Evolutionary conservation across 306 rosid genomes (phyloP).

Genomic region (Hippophae rhamnoides): DNA sequence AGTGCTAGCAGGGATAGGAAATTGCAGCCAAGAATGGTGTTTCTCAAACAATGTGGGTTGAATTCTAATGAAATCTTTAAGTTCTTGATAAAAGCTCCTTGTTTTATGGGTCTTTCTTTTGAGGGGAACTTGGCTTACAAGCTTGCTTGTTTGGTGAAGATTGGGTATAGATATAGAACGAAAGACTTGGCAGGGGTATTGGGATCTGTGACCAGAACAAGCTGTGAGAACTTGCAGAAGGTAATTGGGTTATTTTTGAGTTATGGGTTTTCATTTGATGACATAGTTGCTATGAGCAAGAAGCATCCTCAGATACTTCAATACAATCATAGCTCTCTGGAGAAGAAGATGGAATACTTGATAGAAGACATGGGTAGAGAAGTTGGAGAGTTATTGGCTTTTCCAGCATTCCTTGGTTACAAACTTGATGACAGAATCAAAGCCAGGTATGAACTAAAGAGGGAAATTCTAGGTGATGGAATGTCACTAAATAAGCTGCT

Average conservation of each 20-base stretch:
- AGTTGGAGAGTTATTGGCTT: conserved; percentile 45
- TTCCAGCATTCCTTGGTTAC: conserved; percentile 79
- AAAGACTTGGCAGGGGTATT: conserved; percentile 53
- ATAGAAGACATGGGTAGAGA: conserved; percentile 64
- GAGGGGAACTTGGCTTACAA: conserved; percentile 46
- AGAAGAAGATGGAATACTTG: conserved; percentile 70
- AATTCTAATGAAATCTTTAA: conserved; percentile 45
- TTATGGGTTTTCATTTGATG: conserved; percentile 49
- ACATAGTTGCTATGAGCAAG: conserved; percentile 60
- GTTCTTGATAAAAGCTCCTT: conserved; percentile 65
- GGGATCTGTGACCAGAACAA: conserved; percentile 53
- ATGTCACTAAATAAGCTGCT: conserved; percentile 65
- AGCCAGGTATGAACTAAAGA: conserved; percentile 55
- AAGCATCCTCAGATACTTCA: conserved; percentile 76
- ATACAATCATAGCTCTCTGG: conserved; percentile 42
- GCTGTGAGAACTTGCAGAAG: conserved; percentile 60
- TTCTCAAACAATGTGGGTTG: conserved; percentile 73
- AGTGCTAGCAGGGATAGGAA: conserved; percentile 69
- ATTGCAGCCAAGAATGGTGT: conserved; percentile 53
- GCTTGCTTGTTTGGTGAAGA: conserved; percentile 55
- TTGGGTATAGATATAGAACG: conserved; percentile 57
- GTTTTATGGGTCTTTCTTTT: conserved; percentile 54
- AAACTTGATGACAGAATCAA: conserved; percentile 64
- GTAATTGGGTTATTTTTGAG: conserved; percentile 47
- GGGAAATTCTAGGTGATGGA: conserved; percentile 29